Conservation (phyloP, 1,284 basidiomycete species). For the Papiliotrema laurentii region DNA sequence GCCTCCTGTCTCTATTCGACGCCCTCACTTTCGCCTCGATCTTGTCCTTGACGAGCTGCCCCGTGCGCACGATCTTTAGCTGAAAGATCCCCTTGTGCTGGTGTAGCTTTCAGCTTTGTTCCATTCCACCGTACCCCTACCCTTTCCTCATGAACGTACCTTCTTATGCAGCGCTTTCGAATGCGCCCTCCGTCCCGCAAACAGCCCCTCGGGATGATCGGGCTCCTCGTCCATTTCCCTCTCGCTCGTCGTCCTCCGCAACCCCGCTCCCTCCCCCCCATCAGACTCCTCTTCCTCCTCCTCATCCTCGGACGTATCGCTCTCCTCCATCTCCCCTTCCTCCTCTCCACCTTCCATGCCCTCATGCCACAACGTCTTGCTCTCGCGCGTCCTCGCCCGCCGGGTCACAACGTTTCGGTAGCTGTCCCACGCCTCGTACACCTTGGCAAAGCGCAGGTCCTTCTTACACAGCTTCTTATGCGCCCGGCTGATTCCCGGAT, state of each 20-base stretch:
- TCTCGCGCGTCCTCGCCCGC: slow-evolving; percentile 2
- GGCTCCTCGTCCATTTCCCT: slow-evolving; percentile 10
- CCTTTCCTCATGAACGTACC: too few species aligned
- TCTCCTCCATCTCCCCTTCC: slow-evolving; percentile 9
- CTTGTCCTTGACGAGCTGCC: slow-evolving; percentile 45
- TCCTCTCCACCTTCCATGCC: slow-evolving; percentile 8
- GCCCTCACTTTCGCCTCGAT: slow-evolving; percentile 33
- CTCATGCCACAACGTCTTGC: slow-evolving; percentile 3
- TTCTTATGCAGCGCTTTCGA: slow-evolving; percentile 38
- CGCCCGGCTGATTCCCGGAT: slow-evolving; percentile 35
- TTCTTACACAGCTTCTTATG: slow-evolving; percentile 39
- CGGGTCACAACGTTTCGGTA: slow-evolving; percentile 19
- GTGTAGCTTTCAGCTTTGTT: slow-evolving; percentile 2
- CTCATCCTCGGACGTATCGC: slow-evolving; percentile 6
- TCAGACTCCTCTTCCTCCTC: not conserved
- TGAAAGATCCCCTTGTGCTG: slow-evolving; percentile 46
- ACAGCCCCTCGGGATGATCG: slow-evolving; percentile 22
- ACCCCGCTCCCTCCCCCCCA: not conserved
- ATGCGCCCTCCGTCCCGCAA: slow-evolving; percentile 28
- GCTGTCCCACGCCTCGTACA: slow-evolving; percentile 46
- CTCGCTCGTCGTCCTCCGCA: slow-evolving; percentile 3
- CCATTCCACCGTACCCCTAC: too few species aligned
- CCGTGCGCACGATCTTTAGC: slow-evolving; percentile 43
- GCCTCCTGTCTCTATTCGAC: slow-evolving; percentile 17
- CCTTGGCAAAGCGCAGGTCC: slow-evolving; percentile 36